Evolutionary conservation across 2,329 filamentous ascomycete genomes (phyloP).

Genomic region (Incumbomyces lentus): DNA sequence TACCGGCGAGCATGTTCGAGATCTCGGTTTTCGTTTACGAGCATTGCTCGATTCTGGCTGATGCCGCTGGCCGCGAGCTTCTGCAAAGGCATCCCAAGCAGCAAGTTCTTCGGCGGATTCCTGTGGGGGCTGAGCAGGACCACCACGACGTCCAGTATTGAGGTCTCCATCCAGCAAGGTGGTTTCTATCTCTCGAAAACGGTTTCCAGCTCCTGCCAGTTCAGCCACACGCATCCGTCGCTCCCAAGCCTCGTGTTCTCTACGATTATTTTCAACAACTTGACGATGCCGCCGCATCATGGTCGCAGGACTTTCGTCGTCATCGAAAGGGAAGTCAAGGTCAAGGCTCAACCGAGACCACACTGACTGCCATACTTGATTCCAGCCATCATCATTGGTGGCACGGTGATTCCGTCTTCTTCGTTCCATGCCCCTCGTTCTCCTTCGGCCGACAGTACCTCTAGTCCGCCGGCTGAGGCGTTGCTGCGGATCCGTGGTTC

Average conservation of each 20-base stretch:
- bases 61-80: constrained; percentile 60
- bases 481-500: constrained; percentile 29
- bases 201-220: constrained; percentile 59
- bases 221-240: constrained; percentile 72
- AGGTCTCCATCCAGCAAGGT: constrained; percentile 32
- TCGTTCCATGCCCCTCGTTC: constrained; percentile 37
- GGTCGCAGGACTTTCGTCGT: constrained; percentile 51
- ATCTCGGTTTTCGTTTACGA: constrained; percentile 65
- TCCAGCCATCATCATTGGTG: constrained; percentile 49
- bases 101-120: constrained; percentile 71
- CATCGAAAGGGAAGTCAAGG: constrained; percentile 74
- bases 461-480: constrained; percentile 23
- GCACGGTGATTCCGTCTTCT: constrained; percentile 31
- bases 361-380: constrained; percentile 79
- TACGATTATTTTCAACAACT: constrained; percentile 40
- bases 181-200: constrained; percentile 60
- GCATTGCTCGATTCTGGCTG: constrained; percentile 29
- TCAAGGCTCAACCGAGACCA: constrained; percentile 71
- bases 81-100: constrained; percentile 86
- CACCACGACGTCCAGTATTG: constrained; percentile 32
- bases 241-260: constrained; percentile 64
- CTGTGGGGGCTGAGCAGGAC: constrained; percentile 37
- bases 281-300: constrained; percentile 46
- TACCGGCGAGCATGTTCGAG: constrained; percentile 58
- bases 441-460: constrained; percentile 39